Base-by-base conservation (phyloP, 495 filamentous ascomycete genomes). In the Hypoxylon perforatum region DNA sequence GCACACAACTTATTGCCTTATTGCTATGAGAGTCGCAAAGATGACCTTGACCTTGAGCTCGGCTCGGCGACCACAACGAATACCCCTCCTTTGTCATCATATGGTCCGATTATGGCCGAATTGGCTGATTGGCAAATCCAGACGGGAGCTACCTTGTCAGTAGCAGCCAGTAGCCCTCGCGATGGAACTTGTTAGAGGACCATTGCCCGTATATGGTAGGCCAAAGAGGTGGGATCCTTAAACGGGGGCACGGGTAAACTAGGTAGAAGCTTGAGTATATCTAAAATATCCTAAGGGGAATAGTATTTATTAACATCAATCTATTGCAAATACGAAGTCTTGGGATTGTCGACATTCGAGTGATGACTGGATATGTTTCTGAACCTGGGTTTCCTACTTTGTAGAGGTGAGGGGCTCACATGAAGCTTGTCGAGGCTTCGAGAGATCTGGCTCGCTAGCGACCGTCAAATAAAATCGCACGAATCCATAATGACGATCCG, bases 381-480 rank as follows among this genome's bases (percentile, higher is more conserved):
- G 51, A 62, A 46, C 62, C 57, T 9, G 3, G 47, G 30, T 30
- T 68, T 71, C 47, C 33, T 41, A n/a, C n/a, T n/a, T n/a, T n/a
- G n/a, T n/a, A 47, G 21, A 65, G 57, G 54, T 68, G 70, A 71
- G 67, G 73, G 67, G 73, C 62, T 65, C 39, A 55, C 39, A 60
- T 28, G 65, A 66, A 66, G 66, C 47, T 60, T 57, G 28, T 65
- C 44, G 33, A 61, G 57, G 57, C 28, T 50, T 57, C 22, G 35
- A 63, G 67, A 66, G 67, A 63, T 70, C 64, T 67, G 63, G 61
- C 65, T 64, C 69, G 63, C 69, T 67, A 64, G 54, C 39, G 64
- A 58, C 41, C 48, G 61, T 72, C 72, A 69, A 74, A 74, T 74
- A 72, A 69, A 52, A 70, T 67, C 56, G 59, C 57, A 61, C 44